A percentile compares a stretch with the other conserved stretches of the same genome.
phyloP scores from a whole-genome alignment of 495 filamentous ascomycete genomes.

The Tetracladium marchalianum region DNA sequence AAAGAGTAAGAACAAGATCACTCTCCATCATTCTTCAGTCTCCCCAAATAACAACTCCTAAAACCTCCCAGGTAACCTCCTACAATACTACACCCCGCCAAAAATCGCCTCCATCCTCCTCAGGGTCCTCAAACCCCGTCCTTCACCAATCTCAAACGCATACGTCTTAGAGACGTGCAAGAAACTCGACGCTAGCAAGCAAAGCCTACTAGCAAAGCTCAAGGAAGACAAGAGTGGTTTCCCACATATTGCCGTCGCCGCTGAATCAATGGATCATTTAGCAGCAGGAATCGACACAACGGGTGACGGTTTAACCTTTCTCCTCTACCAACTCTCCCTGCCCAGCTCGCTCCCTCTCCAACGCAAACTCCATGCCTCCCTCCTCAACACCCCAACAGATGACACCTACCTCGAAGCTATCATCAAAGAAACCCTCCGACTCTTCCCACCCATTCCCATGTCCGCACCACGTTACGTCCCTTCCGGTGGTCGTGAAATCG shows the following conservation, averaged over 20 bases:
- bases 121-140: constrained; percentile 11
- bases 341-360: constrained; percentile 37
- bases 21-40: too few relatives aligned
- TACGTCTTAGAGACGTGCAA: not conserved
- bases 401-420: constrained; percentile 51
- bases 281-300: constrained; percentile 60
- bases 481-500: constrained; percentile 34
- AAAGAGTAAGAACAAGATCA: constrained; percentile 33
- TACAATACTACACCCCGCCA: constrained; percentile 2
- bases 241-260: constrained; percentile 23
- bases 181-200: constrained; percentile 16
- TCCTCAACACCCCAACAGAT: constrained; percentile 27
- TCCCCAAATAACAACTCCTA: not conserved
- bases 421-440: constrained; percentile 48
- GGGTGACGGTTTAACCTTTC: constrained; percentile 52
- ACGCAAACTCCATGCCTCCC: constrained; percentile 35
- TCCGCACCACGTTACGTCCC: constrained; percentile 54
- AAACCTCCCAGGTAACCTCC: constrained; percentile 7
- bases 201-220: constrained; percentile 27
- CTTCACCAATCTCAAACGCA: constrained; percentile 7
- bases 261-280: constrained; percentile 38
- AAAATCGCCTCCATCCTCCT: constrained; percentile 1
- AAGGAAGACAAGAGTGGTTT: constrained; percentile 20
- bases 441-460: constrained; percentile 56
- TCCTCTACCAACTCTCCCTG: constrained; percentile 58